These are phyloP conservation scores for Astraeus odoratus DNA, from an alignment of 768 basidiomycete genomes.

Conservation along the genomic window DNA sequence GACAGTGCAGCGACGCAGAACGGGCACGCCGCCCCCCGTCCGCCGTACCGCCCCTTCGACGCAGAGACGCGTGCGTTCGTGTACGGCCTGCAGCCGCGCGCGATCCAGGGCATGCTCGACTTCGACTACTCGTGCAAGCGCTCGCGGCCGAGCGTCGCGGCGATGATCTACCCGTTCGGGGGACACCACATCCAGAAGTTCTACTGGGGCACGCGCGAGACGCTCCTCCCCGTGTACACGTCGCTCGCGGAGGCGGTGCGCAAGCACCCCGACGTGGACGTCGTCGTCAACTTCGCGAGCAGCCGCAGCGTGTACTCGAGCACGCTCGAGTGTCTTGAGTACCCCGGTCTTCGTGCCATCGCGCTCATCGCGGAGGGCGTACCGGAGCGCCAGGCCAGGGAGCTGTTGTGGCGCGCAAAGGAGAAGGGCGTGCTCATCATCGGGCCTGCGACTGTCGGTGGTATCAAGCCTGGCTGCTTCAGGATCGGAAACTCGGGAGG, in stretches of 20 bases:
- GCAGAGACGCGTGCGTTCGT: constrained; percentile 93
- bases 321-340: constrained; percentile 83
- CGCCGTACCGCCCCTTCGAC: constrained; percentile 89
- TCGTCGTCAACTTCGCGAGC: constrained; percentile 96
- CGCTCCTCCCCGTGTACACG: constrained; percentile 96
- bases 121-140: constrained; percentile 99
- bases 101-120: constrained; percentile 98
- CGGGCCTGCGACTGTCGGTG: constrained; percentile 97
- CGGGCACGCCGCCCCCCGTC: constrained; percentile 42
- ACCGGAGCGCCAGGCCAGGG: constrained; percentile 93
- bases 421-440: constrained; percentile 86
- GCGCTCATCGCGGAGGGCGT: constrained; percentile 99
- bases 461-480: constrained; percentile 99
- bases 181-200: constrained; percentile 99
- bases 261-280: constrained; percentile 96
- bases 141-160: constrained; percentile 84
- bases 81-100: constrained; percentile 97
- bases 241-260: constrained; percentile 81
- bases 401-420: constrained; percentile 86
- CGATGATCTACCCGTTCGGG: constrained; percentile 99
- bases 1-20: constrained; percentile 33
- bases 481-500: constrained; percentile 99
- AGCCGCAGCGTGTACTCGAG: constrained; percentile 91
- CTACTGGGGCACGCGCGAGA: constrained; percentile 99
- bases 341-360: constrained; percentile 40